Evolutionary conservation across 2,329 filamentous ascomycete species (phyloP).

Genomic region (Fusarium subglutinans): DNA sequence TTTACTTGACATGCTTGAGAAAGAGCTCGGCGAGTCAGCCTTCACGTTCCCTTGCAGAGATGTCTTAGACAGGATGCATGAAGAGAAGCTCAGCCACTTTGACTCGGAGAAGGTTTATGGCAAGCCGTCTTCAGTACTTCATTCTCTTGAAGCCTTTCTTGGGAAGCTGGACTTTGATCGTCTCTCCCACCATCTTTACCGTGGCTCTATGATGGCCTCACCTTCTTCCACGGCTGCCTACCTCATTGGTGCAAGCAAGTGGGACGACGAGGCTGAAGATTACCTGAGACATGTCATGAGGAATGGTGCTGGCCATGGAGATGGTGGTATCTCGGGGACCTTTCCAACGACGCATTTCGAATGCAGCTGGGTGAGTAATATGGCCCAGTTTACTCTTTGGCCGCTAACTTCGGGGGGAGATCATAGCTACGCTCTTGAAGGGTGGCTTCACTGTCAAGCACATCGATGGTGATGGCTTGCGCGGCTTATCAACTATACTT

Average conservation of each 20-base stretch:
- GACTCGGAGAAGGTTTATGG: background rate
- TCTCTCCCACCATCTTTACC: background rate
- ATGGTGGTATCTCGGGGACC: background rate
- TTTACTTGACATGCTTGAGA: background rate
- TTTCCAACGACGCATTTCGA: conserved; percentile 1
- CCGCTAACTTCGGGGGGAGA: background rate
- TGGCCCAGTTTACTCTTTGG: rapidly evolving
- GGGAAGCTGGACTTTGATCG: background rate
- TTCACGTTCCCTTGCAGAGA: background rate
- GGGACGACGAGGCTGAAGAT: background rate
- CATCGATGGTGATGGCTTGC: background rate
- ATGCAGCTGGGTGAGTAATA: background rate
- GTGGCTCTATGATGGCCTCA: background rate
- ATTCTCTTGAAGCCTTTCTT: background rate
- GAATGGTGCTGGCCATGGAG: background rate
- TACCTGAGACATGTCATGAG: background rate
- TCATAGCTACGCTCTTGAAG: background rate
- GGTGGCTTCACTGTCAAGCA: background rate
- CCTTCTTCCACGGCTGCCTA: background rate
- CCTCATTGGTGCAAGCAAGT: background rate
- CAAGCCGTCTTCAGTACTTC: background rate
- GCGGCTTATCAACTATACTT: background rate
- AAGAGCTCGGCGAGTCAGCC: rapidly evolving
- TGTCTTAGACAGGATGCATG: rapidly evolving
- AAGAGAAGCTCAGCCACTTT: background rate